Base-by-base conservation (phyloP, 768 basidiomycete genomes). In the Suillus plorans region DNA sequence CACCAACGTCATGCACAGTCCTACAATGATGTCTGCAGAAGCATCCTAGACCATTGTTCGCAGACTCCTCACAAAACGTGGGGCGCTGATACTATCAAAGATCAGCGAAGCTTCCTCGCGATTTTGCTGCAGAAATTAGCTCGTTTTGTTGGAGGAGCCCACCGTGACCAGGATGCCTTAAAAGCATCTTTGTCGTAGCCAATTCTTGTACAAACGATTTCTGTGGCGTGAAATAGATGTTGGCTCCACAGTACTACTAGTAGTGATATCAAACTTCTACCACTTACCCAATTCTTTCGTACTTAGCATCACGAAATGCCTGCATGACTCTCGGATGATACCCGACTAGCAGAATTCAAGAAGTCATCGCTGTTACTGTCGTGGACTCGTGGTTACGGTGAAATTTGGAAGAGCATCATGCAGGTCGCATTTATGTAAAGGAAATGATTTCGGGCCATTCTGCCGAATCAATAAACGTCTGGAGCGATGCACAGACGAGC, bases 1-100 rank as follows among this genome's bases (percentile, higher is more conserved):
- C 58, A n/a, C 58, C 18, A 59, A 20, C 58, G 58, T 42, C 58
- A 22, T 42, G 10, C 58, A 20, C 58, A 59, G 58, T 59, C 58
- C 16, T 42, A 59, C 25, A 5, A 59, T 20, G 58, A 59, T 5
- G 39, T 59, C 10, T 42, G 58, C 18, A 25, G 5, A 42, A 18
- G 5, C 12, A 59, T 59, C 39, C 25, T 59, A 20, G 18, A 59
- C 18, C 18, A 59, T 28, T 59, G 58, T 20, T 59, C 39, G 39
- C 41, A 42, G 25, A 42, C 39, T 18, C 58, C 58, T 28, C 58
- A 59, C 12, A 59, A 20, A 25, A 2, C 39, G 18, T 42, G 58
- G 58, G 39, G 58, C 12, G 7, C 18, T 13, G 58, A 28, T 41
- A 18, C 16, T 18, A 59, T 59, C 58, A 42, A 41, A 28, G 58